These are phyloP conservation scores for Corylus avellana DNA, from an alignment of 306 rosid species.

Conservation along the genomic window DNA sequence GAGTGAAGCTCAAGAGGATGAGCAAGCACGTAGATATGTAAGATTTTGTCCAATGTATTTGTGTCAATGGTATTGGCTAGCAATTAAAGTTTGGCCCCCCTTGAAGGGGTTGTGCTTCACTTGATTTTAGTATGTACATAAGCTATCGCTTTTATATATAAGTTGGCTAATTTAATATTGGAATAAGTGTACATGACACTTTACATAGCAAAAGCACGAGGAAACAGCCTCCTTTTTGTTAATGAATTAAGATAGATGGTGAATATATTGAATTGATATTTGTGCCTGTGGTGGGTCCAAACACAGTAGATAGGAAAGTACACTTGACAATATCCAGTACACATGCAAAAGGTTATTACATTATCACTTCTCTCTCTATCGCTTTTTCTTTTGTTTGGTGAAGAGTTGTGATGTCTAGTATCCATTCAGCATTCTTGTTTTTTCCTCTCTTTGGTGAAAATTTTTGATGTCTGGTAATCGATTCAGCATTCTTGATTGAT, in stretches of 20 bases:
- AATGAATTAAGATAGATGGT: not conserved
- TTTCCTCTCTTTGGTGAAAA: too few relatives aligned
- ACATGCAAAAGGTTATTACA: not conserved
- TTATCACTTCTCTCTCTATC: too few relatives aligned
- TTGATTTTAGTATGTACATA: not conserved
- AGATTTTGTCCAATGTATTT: not conserved
- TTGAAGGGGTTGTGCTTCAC: not conserved
- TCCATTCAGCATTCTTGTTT: too few relatives aligned
- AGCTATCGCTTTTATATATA: not conserved
- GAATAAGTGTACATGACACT: not conserved
- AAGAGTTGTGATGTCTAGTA: too few relatives aligned
- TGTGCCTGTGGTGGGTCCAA: not conserved
- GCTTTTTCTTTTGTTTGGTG: too few relatives aligned
- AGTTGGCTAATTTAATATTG: not conserved
- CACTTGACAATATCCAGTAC: not conserved
- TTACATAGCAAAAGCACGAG: not conserved
- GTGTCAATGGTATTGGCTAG: not conserved
- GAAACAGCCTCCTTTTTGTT: not conserved
- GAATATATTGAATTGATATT: not conserved
- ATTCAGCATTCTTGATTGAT: not conserved
- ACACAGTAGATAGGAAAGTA: not conserved
- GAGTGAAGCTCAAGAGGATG: not conserved
- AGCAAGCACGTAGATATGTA: not conserved
- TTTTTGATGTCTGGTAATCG: too few relatives aligned
- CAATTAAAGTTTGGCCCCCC: not conserved